These are phyloP conservation scores for Amanita pallidorosea DNA, from an alignment of 768 basidiomycete genomes.

Conservation along the genomic window DNA sequence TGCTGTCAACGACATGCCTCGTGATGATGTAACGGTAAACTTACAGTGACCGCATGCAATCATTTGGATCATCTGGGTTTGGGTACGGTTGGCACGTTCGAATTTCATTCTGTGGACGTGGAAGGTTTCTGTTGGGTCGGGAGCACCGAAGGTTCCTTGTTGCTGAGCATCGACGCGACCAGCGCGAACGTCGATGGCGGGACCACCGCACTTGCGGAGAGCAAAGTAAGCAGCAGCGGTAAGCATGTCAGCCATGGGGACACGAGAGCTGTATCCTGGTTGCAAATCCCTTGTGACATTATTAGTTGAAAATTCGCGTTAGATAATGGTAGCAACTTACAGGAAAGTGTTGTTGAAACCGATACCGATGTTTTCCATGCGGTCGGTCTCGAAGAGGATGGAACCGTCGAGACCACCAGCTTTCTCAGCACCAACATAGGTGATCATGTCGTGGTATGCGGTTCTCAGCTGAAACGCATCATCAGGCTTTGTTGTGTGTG, in stretches of 20 bases:
- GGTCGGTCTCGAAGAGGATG: constrained; percentile 17
- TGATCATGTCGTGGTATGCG: constrained; percentile 17
- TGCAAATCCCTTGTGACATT: not conserved
- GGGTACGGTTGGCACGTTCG: constrained; percentile 17
- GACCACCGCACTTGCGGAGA: constrained; percentile 20
- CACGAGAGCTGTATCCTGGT: constrained; percentile 1
- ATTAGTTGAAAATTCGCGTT: not conserved
- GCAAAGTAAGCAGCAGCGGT: constrained; percentile 18
- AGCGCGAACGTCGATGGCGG: constrained; percentile 19
- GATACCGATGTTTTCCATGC: constrained; percentile 12
- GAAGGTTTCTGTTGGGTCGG: constrained; percentile 16
- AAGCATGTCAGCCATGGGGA: constrained; percentile 19
- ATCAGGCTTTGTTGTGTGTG: not conserved
- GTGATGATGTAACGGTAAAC: not conserved
- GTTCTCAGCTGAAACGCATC: not conserved
- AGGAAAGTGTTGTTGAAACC: constrained; percentile 4
- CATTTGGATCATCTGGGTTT: constrained; percentile 21
- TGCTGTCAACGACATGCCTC: not conserved
- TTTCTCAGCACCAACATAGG: constrained; percentile 12
- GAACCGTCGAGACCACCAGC: constrained; percentile 21
- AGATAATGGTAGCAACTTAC: not conserved
- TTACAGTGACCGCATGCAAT: constrained; percentile 22
- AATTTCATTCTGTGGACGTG: constrained; percentile 16
- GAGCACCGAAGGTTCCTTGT: constrained; percentile 20
- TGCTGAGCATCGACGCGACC: constrained; percentile 22